Conservation (phyloP, 139 green algal species). For the Chlamydomonas sphaeroides region DNA sequence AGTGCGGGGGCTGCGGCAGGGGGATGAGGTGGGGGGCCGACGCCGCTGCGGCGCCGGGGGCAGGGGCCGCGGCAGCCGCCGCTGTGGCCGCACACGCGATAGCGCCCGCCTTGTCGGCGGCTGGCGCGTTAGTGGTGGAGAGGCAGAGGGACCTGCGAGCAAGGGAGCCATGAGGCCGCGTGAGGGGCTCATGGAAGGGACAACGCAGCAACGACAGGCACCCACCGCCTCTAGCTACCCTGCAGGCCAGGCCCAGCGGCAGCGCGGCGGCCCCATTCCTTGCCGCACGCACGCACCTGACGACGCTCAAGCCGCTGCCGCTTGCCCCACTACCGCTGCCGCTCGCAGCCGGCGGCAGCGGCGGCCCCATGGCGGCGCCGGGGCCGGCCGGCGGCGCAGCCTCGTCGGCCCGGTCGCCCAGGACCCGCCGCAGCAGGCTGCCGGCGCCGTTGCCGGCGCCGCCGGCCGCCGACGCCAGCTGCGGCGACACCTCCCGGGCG, state of each 20-base stretch:
- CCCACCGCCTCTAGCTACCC: no score
- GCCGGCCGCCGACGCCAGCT: background rate
- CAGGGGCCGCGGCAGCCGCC: background rate
- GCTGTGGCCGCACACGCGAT: background rate
- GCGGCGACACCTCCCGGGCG: conserved; percentile 22
- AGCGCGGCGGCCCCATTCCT: no score
- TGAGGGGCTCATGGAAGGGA: no score
- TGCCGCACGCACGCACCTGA: background rate
- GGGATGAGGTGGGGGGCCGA: no score
- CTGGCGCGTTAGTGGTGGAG: background rate
- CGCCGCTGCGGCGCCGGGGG: no score
- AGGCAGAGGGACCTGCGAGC: conserved; percentile 24
- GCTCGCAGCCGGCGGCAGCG: background rate
- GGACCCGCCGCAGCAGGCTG: conserved; percentile 23
- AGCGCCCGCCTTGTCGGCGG: background rate
- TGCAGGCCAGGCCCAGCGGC: no score
- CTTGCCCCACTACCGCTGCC: background rate
- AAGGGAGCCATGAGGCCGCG: no score
- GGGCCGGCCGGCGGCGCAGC: background rate
- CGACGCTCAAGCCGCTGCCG: conserved; percentile 1
- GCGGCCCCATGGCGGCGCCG: background rate
- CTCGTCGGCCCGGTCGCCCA: conserved; percentile 4
- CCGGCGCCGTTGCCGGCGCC: background rate
- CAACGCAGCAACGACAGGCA: no score
- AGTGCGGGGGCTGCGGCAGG: no score